phyloP scores from a whole-genome alignment of 1,284 basidiomycete genomes.

The Puccinia sorghi region DNA sequence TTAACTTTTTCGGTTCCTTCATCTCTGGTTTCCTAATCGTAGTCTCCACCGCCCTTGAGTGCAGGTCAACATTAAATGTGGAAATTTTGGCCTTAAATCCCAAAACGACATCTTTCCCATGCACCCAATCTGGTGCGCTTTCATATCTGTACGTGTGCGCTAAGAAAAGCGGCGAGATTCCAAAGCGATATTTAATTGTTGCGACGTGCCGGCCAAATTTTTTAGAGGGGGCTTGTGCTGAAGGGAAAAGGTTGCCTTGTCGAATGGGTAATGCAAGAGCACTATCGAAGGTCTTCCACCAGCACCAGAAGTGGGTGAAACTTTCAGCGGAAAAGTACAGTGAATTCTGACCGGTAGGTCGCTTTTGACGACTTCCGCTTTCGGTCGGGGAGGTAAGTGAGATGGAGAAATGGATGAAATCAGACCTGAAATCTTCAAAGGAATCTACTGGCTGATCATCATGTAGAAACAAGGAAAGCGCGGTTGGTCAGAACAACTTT shows the following conservation, averaged over 20 bases:
- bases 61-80: conserved; percentile 83
- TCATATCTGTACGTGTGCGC: conserved; percentile 86
- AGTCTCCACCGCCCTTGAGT: conserved; percentile 83
- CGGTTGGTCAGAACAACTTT: background rate
- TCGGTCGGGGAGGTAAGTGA: conserved; percentile 68
- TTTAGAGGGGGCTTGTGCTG: conserved; percentile 71
- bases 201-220: conserved; percentile 87
- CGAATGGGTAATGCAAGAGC: conserved; percentile 80
- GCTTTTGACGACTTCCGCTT: conserved; percentile 39
- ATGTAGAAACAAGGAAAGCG: background rate
- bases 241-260: conserved; percentile 78
- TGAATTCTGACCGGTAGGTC: conserved; percentile 65
- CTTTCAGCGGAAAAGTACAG: conserved; percentile 83
- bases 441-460: conserved; percentile 66
- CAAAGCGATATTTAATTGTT: conserved; percentile 88
- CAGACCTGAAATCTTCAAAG: conserved; percentile 83
- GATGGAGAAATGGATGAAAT: conserved; percentile 89
- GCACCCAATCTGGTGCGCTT: conserved; percentile 71
- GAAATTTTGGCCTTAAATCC: conserved; percentile 80
- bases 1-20: conserved; percentile 62
- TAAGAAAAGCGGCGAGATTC: conserved; percentile 75
- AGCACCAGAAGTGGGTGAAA: conserved; percentile 87
- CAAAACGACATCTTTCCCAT: conserved; percentile 75
- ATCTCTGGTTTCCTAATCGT: conserved; percentile 59
- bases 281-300: conserved; percentile 83